Conservation (phyloP, 306 rosid species). For the Alnus glutinosa region DNA sequence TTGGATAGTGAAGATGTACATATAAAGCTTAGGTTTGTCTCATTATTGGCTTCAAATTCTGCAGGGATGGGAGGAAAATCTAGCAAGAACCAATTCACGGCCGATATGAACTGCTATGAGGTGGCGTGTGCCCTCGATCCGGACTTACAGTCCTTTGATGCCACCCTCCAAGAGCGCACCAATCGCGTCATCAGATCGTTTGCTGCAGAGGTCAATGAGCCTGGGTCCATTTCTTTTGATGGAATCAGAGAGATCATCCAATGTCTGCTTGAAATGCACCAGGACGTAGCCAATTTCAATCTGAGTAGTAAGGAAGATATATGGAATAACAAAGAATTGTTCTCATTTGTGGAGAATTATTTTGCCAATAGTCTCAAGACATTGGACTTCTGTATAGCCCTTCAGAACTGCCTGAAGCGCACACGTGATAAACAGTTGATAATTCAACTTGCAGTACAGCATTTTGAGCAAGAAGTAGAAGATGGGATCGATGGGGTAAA, state of each 20-base stretch:
- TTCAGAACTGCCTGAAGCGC: constrained; percentile 62
- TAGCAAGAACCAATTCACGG: constrained; percentile 57
- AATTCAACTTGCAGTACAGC: constrained; percentile 52
- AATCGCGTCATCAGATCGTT: constrained; percentile 62
- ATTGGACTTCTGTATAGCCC: constrained; percentile 65
- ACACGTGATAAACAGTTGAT: constrained; percentile 52
- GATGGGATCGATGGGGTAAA: constrained; percentile 46
- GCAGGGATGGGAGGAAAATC: constrained; percentile 65
- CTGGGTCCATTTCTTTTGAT: constrained; percentile 55
- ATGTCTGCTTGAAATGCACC: constrained; percentile 71
- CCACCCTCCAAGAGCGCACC: constrained; percentile 58
- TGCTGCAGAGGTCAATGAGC: constrained; percentile 46
- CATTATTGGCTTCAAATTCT: constrained; percentile 11
- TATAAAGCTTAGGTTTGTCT: neutral
- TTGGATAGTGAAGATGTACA: neutral
- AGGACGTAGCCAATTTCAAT: constrained; percentile 61
- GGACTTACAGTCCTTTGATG: constrained; percentile 63
- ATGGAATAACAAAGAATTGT: constrained; percentile 61
- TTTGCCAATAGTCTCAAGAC: constrained; percentile 62
- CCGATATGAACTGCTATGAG: constrained; percentile 70
- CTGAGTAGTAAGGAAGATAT: constrained; percentile 68
- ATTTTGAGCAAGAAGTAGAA: constrained; percentile 57
- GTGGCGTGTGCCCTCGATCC: constrained; percentile 64
- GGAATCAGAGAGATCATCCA: constrained; percentile 67
- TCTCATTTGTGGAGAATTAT: constrained; percentile 61